phyloP scores from a whole-genome alignment of 2,329 filamentous ascomycete genomes.

The Pseudonectria foliicola region DNA sequence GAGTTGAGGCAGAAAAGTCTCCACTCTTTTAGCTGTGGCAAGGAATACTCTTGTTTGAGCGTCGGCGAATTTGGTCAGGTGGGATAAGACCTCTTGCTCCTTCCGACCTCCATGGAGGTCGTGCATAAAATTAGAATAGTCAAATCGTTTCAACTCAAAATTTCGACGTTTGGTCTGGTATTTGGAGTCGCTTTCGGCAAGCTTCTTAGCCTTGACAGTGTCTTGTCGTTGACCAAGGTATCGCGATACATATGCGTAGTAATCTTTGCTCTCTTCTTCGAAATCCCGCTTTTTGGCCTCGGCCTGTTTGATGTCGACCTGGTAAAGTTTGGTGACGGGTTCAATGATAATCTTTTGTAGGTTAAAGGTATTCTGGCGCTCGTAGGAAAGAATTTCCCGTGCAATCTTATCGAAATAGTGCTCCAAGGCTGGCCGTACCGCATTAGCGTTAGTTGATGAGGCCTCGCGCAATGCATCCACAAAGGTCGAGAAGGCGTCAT shows the following conservation, averaged over 20 bases:
- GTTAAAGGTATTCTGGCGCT: conserved; percentile 75
- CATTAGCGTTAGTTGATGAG: conserved; percentile 85
- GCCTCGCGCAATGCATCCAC: conserved; percentile 82
- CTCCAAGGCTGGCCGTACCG: conserved; percentile 92
- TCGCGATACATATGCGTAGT: conserved; percentile 88
- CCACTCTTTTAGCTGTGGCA: conserved; percentile 76
- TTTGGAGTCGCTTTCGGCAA: conserved; percentile 88
- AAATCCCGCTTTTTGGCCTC: conserved; percentile 97
- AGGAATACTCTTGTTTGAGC: conserved; percentile 81
- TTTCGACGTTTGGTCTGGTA: conserved; percentile 90
- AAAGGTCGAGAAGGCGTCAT: conserved; percentile 76
- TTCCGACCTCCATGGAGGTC: conserved; percentile 98
- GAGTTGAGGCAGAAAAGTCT: conserved; percentile 77
- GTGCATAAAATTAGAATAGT: conserved; percentile 98
- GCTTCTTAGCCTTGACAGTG: conserved; percentile 94
- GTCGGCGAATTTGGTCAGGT: conserved; percentile 90
- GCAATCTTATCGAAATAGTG: conserved; percentile 98
- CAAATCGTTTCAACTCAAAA: conserved; percentile 95
- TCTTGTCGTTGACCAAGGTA: conserved; percentile 97
- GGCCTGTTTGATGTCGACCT: conserved; percentile 93
- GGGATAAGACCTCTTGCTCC: conserved; percentile 91
- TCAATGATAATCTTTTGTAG: conserved; percentile 93
- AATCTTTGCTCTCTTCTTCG: conserved; percentile 97
- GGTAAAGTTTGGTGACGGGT: conserved; percentile 84
- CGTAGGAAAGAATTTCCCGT: conserved; percentile 79